Evolutionary conservation across 2,329 filamentous ascomycete species (phyloP), one percentile per base, ranked within the genome.

Genomic region (Xylaria sp.): DNA sequence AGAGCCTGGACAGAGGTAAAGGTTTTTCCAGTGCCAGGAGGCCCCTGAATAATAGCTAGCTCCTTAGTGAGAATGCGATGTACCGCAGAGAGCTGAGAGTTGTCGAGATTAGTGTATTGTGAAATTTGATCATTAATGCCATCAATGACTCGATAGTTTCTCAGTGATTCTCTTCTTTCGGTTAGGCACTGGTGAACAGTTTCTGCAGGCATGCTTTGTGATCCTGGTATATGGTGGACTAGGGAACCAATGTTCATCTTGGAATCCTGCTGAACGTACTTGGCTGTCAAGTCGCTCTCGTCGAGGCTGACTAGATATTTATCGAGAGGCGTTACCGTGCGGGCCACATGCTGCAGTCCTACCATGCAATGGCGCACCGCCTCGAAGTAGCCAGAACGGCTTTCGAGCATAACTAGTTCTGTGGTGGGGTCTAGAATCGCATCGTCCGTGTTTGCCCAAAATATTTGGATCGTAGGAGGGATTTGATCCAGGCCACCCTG

Each of bases 41-140:
- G 94, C 0, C 94, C 94, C 80, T 97, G 94, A 0, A 97, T 79
- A 36, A 97, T 89, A 0, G 92, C 88, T 0, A 97, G 74, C 53
- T 87, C 86, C 63, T 88, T 91, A 0, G 89, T 91, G 0, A 96
- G 79, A 67, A 97, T 94, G 0, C 87, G 83, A 17, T 85, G 80
- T 0, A 96, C 82, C 0, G 93, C 93, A 2, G 80, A 77, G 45
- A 88, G 84, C 75, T 97, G 94, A 0, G 92, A 93, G 0, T 78
- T 74, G 72, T 97, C 93, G 9, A 97, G 83, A 2, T 72, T 75
- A 0, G 77, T 79, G 1, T 75, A 74, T 1, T 44, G 54, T 0
- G 73, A 69, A 20, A 81, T 65, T 0, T 69, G 36, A 3, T 73
- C 67, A 9, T 72, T 65, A 7, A 77, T 72, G 6, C 74, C 74